phyloP scores from a whole-genome alignment of 495 filamentous ascomycete species.

The Annulohypoxylon maeteangense region DNA sequence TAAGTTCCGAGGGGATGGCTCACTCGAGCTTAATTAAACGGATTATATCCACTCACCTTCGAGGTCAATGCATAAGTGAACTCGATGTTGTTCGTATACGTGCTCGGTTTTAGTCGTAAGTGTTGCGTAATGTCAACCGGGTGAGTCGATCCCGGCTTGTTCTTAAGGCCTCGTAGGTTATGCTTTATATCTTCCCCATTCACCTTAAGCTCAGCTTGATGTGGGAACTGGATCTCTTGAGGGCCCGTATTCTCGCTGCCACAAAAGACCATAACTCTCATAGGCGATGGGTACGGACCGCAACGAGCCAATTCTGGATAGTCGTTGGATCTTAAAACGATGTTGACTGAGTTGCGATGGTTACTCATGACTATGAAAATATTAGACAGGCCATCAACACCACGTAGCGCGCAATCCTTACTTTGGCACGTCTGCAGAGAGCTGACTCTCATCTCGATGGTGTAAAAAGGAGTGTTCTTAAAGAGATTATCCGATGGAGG shows the following conservation, averaged over 20 bases:
- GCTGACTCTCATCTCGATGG: slow-evolving; percentile 68
- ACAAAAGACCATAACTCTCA: slow-evolving; percentile 84
- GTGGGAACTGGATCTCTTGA: slow-evolving; percentile 87
- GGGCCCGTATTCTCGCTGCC: slow-evolving; percentile 66
- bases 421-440: slow-evolving; percentile 73
- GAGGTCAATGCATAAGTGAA: slow-evolving; percentile 93
- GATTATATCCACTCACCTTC: slow-evolving; percentile 65
- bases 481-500: slow-evolving; percentile 60
- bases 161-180: slow-evolving; percentile 92
- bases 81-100: slow-evolving; percentile 78
- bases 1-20: slow-evolving; percentile 26
- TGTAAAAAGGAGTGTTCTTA: slow-evolving; percentile 84
- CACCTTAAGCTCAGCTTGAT: slow-evolving; percentile 90
- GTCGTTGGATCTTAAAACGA: slow-evolving; percentile 63
- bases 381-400: slow-evolving; percentile 30
- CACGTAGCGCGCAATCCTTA: slow-evolving; percentile 53
- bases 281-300: slow-evolving; percentile 60
- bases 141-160: slow-evolving; percentile 90
- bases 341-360: slow-evolving; percentile 66
- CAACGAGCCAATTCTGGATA: slow-evolving; percentile 61
- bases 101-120: slow-evolving; percentile 70
- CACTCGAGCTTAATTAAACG: slow-evolving; percentile 36
- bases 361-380: slow-evolving; percentile 62
- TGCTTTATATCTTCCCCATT: slow-evolving; percentile 88
- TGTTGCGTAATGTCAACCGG: slow-evolving; percentile 88